Evolutionary conservation across 192 early-diverging fungal species (phyloP).

Genomic region (Podila verticillata): DNA sequence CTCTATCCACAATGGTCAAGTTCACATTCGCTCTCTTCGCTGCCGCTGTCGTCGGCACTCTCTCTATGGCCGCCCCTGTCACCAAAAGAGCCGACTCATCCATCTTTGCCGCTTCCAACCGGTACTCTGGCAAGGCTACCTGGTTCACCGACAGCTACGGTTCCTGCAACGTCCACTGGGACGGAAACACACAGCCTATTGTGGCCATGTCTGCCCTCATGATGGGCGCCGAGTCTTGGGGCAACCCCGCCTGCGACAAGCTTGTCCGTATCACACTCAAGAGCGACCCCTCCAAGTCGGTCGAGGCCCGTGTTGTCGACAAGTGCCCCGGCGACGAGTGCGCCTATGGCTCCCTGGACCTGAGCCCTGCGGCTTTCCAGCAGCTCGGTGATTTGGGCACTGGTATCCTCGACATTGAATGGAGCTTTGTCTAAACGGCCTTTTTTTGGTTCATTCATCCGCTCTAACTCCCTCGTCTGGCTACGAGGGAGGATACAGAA

Average conservation of each 20-base stretch:
- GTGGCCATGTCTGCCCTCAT: conserved; percentile 51
- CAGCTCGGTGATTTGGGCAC: conserved; percentile 27
- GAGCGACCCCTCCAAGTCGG: conserved; percentile 28
- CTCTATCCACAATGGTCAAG: conserved; percentile 25
- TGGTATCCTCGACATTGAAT: conserved; percentile 51
- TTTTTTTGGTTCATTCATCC: background rate
- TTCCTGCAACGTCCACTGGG: conserved; percentile 42
- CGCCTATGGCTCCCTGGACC: conserved; percentile 36
- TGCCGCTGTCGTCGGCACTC: conserved; percentile 14
- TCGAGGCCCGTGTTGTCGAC: conserved; percentile 51
- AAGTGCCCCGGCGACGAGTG: conserved; percentile 56
- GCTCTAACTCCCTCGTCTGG: no score
- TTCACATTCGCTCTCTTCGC: conserved; percentile 16
- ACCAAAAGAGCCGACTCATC: conserved; percentile 9
- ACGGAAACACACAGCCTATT: conserved; percentile 36
- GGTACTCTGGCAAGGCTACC: conserved; percentile 44
- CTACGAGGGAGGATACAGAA: no score
- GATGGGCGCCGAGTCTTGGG: conserved; percentile 47
- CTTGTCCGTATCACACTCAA: conserved; percentile 29
- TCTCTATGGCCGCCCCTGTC: conserved; percentile 4
- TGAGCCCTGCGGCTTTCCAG: conserved; percentile 48
- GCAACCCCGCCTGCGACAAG: conserved; percentile 45
- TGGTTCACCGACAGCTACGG: conserved; percentile 47
- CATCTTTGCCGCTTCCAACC: conserved; percentile 8
- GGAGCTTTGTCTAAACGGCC: conserved; percentile 34